Percentiles rank a stretch among this genome's conserved stretches.
Evolutionary conservation across 495 filamentous ascomycete genomes (phyloP).

Genomic region (Tuber magnatum): DNA sequence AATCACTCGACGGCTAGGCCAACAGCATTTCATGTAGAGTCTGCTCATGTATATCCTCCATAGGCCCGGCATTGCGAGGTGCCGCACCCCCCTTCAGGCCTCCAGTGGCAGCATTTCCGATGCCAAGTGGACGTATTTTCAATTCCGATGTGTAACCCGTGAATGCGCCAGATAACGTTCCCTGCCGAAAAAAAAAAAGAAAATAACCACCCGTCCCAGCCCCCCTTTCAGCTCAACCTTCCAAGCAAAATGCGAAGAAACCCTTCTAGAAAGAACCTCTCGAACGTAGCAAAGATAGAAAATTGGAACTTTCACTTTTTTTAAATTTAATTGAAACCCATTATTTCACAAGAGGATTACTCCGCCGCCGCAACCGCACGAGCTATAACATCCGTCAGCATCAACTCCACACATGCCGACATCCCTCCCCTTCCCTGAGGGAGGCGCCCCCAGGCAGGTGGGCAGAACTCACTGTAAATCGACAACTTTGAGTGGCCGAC

Average conservation of each 20-base stretch:
- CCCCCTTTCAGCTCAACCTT: not conserved
- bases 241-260: not conserved
- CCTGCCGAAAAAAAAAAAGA: not conserved
- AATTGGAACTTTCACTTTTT: constrained; percentile 27
- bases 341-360: constrained; percentile 43
- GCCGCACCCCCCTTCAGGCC: not conserved
- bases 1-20: not conserved
- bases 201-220: not conserved
- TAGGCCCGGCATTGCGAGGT: not conserved
- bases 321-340: constrained; percentile 34
- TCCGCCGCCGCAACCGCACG: constrained; percentile 56
- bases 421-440: not conserved
- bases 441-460: not conserved
- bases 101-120: not conserved
- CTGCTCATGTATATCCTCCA: not conserved
- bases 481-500: constrained; percentile 92
- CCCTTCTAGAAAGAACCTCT: constrained; percentile 1
- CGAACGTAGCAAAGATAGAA: constrained; percentile 10
- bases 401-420: constrained; percentile 29
- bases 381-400: constrained; percentile 47
- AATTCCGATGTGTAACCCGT: constrained; percentile 2
- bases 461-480: constrained; percentile 84
- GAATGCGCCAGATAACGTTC: constrained; percentile 1
- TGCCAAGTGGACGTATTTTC: not conserved
- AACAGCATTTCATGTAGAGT: not conserved